Evolutionary conservation across 2,329 filamentous ascomycete genomes (phyloP).

Genomic region (Stromatinia cepivora): DNA sequence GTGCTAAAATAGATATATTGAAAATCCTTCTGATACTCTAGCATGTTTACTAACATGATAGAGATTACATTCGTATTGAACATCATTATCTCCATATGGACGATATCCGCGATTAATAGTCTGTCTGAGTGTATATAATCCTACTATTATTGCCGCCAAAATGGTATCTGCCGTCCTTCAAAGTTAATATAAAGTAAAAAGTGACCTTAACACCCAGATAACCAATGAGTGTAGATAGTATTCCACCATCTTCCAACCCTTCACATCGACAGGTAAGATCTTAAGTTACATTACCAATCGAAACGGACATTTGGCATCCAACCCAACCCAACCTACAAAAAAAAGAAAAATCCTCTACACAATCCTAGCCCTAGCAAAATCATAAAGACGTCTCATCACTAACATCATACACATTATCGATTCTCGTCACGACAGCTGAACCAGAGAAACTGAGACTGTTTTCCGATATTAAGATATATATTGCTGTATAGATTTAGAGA

Average conservation of each 20-base stretch:
- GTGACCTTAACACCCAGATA: background rate
- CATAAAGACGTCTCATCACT: conserved; percentile 11
- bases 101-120: conserved; percentile 6
- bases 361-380: conserved; percentile 14
- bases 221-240: conserved; percentile 7
- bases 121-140: conserved; percentile 12
- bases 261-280: conserved; percentile 20
- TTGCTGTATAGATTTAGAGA: too few relatives aligned
- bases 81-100: conserved; percentile 1
- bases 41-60: background rate
- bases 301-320: conserved; percentile 19
- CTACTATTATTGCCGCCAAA: conserved; percentile 13
- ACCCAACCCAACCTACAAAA: conserved; percentile 16
- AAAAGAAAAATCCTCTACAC: background rate
- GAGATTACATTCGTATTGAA: conserved; percentile 12
- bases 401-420: too few relatives aligned
- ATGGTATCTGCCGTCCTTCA: conserved; percentile 18
- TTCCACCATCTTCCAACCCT: conserved; percentile 12
- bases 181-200: background rate
- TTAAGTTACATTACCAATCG: conserved; percentile 18
- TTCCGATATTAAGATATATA: too few relatives aligned
- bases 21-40: background rate
- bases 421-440: too few relatives aligned
- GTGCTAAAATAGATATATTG: conserved; percentile 10
- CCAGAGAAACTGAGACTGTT: too few relatives aligned